These are phyloP conservation scores for Quercus parvula DNA, from an alignment of 306 rosid genomes.

Conservation along the genomic window DNA sequence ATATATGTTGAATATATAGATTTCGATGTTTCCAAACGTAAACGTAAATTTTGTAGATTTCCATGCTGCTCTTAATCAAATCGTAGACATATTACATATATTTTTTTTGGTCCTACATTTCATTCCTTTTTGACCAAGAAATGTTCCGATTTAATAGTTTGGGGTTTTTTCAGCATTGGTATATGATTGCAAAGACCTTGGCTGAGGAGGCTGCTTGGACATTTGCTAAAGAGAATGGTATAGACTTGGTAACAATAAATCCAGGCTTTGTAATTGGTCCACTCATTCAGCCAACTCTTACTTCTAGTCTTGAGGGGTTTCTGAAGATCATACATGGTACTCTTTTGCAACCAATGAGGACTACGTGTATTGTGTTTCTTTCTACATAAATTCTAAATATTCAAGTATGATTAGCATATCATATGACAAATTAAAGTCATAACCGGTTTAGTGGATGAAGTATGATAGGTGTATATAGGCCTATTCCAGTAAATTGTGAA, in stretches of 20 bases:
- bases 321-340: background rate
- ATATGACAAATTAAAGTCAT: background rate
- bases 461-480: background rate
- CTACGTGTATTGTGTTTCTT: too few relatives aligned
- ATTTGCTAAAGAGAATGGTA: conserved; percentile 22
- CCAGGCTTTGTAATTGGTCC: conserved; percentile 31
- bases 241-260: conserved; percentile 24
- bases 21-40: background rate
- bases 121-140: too few relatives aligned
- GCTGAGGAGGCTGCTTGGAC: conserved; percentile 41
- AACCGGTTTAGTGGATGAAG: too few relatives aligned
- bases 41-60: background rate
- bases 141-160: background rate
- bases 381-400: too few relatives aligned
- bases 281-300: conserved; percentile 22
- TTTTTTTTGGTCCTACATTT: too few relatives aligned
- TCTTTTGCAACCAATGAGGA: background rate
- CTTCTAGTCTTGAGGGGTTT: background rate
- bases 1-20: background rate
- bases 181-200: conserved; percentile 20
- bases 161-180: conserved; percentile 6
- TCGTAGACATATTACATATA: background rate
- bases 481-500: too few relatives aligned
- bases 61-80: background rate
- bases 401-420: too few relatives aligned